Evolutionary conservation across 768 basidiomycete species (phyloP), one percentile per base, ranked within the genome.

Genomic region (Holtermannia corniformis): DNA sequence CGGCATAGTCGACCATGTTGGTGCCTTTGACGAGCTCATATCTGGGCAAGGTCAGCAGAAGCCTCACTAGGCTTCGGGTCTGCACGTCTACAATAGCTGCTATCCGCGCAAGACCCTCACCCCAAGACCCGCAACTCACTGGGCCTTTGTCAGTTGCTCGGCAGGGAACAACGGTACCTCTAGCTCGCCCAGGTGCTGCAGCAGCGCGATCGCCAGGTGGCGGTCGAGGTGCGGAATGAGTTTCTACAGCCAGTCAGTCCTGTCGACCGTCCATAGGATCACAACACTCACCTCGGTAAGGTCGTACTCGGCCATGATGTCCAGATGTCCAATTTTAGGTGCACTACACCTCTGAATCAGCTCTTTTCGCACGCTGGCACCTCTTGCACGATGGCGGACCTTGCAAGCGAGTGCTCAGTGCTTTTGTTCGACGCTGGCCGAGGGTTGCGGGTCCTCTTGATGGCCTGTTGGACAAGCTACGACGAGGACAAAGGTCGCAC

Each of bases 11-110:
- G 54, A 93, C 84, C 92, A 97, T 96, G 73, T 99, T 96, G 44
- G 95, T 99, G 57, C 84, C 87, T 70, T 89, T 93, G 51, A 90
- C 87, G 50, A 97, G 83, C 66, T 96, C 91, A 85, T 95, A 93
- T 44, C 67, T 68, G 44, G 24, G 24, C 12, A 3, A 22, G 32
- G 20, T 42, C 20, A 54, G 53, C 41, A 7, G 20, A 27, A 7
- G 20, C n/a, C 52, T 20, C 4, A n/a, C 20, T 44, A 22, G n/a
- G n/a, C n/a, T n/a, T 41, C n/a, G 12, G 37, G 11, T 41, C n/a
- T 41, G n/a, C 11, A 41, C 37, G 12, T 20, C 25, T 26, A 27
- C 25, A 3, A 25, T n/a, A n/a, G n/a, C n/a, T n/a, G n/a, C n/a
- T n/a, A n/a, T n/a, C n/a, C n/a, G n/a, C n/a, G n/a, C n/a, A n/a